A percentile compares a stretch with the other conserved stretches of the same genome.
Evolutionary conservation across 345 rosid genomes (phyloP).

Genomic region (Brassica incana): DNA sequence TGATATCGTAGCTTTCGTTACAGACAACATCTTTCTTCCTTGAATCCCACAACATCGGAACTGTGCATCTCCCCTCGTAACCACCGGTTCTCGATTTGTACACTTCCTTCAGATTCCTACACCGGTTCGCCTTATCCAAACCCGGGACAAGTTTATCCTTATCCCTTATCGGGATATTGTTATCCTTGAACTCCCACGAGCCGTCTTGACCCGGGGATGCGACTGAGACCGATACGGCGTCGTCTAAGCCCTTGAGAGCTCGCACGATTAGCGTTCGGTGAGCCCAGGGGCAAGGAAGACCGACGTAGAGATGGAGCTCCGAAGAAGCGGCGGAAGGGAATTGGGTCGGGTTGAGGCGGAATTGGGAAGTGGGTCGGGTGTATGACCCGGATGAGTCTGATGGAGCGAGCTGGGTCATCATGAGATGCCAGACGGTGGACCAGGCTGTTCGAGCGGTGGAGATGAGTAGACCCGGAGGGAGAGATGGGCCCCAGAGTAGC

Average conservation of each 20-base stretch:
- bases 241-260: conserved; percentile 80
- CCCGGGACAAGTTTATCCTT: conserved; percentile 52
- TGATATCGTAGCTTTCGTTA: conserved; percentile 82
- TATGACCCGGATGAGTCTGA: conserved; percentile 79
- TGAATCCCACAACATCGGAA: conserved; percentile 83
- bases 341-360: conserved; percentile 52
- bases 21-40: conserved; percentile 64
- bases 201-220: conserved; percentile 80
- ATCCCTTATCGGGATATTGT: conserved; percentile 8
- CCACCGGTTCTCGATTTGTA: conserved; percentile 60
- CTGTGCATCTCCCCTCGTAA: conserved; percentile 68
- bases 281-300: conserved; percentile 96
- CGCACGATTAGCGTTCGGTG: conserved; percentile 80
- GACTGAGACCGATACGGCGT: conserved; percentile 63
- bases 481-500: conserved; percentile 87
- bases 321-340: conserved; percentile 38
- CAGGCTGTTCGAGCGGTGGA: conserved; percentile 73
- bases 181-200: conserved; percentile 65
- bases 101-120: conserved; percentile 72
- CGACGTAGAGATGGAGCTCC: conserved; percentile 79
- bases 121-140: conserved; percentile 55
- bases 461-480: conserved; percentile 87
- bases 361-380: conserved; percentile 72
- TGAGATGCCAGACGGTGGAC: conserved; percentile 75
- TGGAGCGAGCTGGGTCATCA: conserved; percentile 95